Evolutionary conservation across 257 asterid genomes (phyloP).

Genomic region (Fraxinus pennsylvanica): DNA sequence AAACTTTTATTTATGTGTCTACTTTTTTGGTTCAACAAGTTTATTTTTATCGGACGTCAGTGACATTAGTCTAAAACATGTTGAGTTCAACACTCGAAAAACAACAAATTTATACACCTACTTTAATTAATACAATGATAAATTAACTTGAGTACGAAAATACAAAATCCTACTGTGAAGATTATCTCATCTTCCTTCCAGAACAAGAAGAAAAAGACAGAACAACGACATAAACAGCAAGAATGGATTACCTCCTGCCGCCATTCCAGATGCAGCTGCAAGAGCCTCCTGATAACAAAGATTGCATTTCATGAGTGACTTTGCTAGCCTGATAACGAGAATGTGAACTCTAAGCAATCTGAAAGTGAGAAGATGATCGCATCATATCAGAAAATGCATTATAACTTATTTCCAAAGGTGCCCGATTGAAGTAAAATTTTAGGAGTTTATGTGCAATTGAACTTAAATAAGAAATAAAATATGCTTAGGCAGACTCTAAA

Average conservation of each 20-base stretch:
- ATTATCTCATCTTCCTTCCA: neutral
- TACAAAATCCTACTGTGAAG: neutral
- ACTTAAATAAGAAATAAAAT: too few relatives aligned
- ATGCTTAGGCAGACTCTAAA: too few relatives aligned
- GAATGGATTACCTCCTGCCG: slow-evolving; percentile 81
- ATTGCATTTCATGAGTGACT: slow-evolving; percentile 90
- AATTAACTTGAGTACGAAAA: neutral
- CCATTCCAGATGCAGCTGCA: slow-evolving; percentile 98
- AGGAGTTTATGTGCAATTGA: too few relatives aligned
- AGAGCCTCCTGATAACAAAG: slow-evolving; percentile 80
- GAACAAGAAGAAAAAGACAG: slow-evolving; percentile 3
- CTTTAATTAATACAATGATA: neutral
- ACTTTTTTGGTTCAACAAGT: too few relatives aligned
- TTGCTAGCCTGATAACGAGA: slow-evolving; percentile 77
- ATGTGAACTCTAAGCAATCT: too few relatives aligned
- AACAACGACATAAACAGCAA: slow-evolving; percentile 15
- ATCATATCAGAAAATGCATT: too few relatives aligned
- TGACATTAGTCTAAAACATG: neutral
- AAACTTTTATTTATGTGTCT: too few relatives aligned
- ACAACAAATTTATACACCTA: neutral
- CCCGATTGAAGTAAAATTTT: too few relatives aligned
- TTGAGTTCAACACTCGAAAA: neutral
- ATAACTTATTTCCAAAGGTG: too few relatives aligned
- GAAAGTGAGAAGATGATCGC: too few relatives aligned
- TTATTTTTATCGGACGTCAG: neutral